phyloP scores from a whole-genome alignment of 345 rosid species.

The Erucastrum elatum region DNA sequence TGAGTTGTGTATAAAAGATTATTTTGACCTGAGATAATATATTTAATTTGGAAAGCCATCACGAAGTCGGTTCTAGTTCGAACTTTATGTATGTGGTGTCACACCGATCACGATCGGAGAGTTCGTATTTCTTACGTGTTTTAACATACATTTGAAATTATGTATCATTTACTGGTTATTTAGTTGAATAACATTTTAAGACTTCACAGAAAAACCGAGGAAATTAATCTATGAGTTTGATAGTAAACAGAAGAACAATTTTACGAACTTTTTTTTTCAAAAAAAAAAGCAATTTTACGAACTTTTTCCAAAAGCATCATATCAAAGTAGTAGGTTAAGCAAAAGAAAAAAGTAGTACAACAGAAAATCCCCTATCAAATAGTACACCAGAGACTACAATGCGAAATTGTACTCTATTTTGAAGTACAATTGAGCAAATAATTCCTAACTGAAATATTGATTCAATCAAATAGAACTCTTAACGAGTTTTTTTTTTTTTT shows the following conservation, averaged over 20 bases:
- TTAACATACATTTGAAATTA: neutral
- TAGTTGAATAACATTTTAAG: neutral
- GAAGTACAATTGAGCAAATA: neutral
- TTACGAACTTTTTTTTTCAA: no score
- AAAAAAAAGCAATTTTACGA: no score
- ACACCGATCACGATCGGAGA: conserved; percentile 30
- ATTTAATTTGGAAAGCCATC: conserved; percentile 35
- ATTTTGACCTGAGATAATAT: conserved; percentile 25
- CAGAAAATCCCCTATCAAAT: neutral
- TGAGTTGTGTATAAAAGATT: neutral
- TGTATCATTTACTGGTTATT: neutral
- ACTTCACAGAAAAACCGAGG: neutral
- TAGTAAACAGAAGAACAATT: neutral
- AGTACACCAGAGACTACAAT: neutral
- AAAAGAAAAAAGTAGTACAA: neutral
- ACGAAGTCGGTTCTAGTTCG: conserved; percentile 25
- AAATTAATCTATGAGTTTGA: neutral
- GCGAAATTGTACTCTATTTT: neutral
- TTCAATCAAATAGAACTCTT: neutral
- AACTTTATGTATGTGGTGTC: conserved; percentile 29
- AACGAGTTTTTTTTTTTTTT: neutral
- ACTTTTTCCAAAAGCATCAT: neutral
- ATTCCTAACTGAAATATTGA: neutral
- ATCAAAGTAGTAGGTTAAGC: neutral
- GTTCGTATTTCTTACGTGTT: conserved; percentile 7